A percentile compares a stretch with the other conserved stretches of the same genome.
Evolutionary conservation across 1,284 basidiomycete genomes (phyloP).

Genomic region (Leccinum huronense): DNA sequence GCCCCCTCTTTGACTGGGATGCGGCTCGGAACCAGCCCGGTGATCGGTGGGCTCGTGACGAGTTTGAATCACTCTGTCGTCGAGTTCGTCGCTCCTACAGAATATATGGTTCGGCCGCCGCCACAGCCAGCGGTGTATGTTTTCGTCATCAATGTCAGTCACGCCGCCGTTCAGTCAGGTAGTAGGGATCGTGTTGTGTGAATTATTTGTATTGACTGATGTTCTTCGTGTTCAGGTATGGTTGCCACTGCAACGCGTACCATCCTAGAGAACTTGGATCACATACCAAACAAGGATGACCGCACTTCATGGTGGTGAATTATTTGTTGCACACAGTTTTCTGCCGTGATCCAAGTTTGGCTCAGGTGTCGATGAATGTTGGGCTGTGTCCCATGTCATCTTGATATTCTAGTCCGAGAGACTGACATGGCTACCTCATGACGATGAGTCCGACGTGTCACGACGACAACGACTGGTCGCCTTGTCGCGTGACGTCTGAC

Average conservation of each 20-base stretch:
- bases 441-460: no score
- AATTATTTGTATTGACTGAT: slow-evolving; percentile 3
- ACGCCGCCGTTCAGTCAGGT: slow-evolving; percentile 82
- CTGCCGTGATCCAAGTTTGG: no score
- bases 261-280: slow-evolving; percentile 91
- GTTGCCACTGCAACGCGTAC: slow-evolving; percentile 96
- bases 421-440: no score
- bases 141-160: slow-evolving; percentile 96
- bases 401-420: no score
- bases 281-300: slow-evolving; percentile 92
- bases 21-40: slow-evolving; percentile 91
- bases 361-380: no score
- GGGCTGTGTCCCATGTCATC: no score
- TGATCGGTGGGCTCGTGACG: slow-evolving; percentile 91
- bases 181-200: slow-evolving; percentile 36
- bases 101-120: slow-evolving; percentile 97
- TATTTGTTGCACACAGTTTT: no score
- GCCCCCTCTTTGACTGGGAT: slow-evolving; percentile 98
- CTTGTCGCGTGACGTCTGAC: no score
- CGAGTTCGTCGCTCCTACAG: slow-evolving; percentile 96
- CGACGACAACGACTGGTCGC: no score
- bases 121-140: slow-evolving; percentile 97
- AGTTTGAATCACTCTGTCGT: slow-evolving; percentile 93
- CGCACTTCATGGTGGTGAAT: slow-evolving; percentile 49
- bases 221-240: slow-evolving; percentile 65